Base-by-base conservation (phyloP, 2,329 filamentous ascomycete species). In the Diaporthe sp. region DNA sequence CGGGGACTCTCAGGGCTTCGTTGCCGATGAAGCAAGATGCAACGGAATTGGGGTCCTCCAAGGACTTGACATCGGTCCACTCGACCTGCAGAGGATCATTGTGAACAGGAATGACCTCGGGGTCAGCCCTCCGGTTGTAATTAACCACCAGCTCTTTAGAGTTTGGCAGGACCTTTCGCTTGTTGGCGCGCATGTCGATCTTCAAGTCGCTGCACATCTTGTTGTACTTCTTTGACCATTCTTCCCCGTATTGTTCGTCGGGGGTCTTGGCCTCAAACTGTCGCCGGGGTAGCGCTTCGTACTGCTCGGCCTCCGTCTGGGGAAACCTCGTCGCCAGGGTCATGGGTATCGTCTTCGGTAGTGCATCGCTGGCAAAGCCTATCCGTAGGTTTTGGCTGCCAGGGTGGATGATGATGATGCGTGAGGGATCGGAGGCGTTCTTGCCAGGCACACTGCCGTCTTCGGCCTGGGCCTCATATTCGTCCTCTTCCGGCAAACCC, bases 321-420 rank as follows among this genome's bases (percentile, higher is more conserved):
- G 90, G 87, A 79, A 94, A 94, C 81, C 92, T 94, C 47, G 94
- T 92, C 31, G 96, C 97, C 77, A 98, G 93, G 1, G 95, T 93
- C 94, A 98, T 98, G 7, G 97, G 96, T 55, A 98, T 91, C 1
- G 95, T 97, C 85, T 97, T 98, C 9, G 97, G 97, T 7, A 99
- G 87, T 8, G 96, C 96, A 85, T 99, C 97, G 81, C 94, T 98
- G n/a, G 96, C 96, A 76, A 98, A 92, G 0, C 97, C 97, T 80
- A 99, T 96, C 65, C 97, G 92, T 77, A 99, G 86, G 79, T 98
- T 98, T 84, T 98, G 96, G 82, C 96, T 98, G 42, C 97, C 97
- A 2, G 96, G 92, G 82, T 99, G 97, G 80, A 99, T 95, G 76
- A 98, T 94, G 81, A 99, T 96, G 76, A 98, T 94, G 84, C 96